Conservation (phyloP, 257 asterid genomes). For the Knoxia roxburghii region DNA sequence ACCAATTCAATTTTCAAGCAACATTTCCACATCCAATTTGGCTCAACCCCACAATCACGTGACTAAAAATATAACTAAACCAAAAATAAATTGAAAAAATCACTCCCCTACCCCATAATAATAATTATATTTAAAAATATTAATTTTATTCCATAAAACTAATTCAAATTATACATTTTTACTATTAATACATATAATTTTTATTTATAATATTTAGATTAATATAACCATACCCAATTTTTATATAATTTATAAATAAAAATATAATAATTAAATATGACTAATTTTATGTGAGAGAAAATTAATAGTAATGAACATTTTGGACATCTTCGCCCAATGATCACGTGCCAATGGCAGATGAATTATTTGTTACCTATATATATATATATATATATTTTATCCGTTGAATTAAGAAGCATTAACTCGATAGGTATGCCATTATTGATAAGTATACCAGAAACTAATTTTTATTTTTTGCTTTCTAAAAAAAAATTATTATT, state of each 20-base stretch:
- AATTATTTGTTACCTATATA: conserved; percentile 26
- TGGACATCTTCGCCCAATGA: conserved; percentile 26
- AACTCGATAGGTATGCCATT: conserved; percentile 39
- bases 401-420: conserved; percentile 32
- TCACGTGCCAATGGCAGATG: conserved; percentile 61
- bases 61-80: conserved; percentile 5
- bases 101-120: too few relatives aligned
- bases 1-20: background rate
- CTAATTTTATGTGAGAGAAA: too few relatives aligned
- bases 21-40: background rate
- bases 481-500: too few relatives aligned
- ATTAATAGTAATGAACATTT: conserved; percentile 8
- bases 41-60: conserved; percentile 17
- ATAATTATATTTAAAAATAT: too few relatives aligned
- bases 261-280: too few relatives aligned
- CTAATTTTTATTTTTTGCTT: background rate
- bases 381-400: background rate
- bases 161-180: too few relatives aligned
- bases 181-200: too few relatives aligned
- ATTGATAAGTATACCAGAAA: conserved; percentile 28
- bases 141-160: too few relatives aligned
- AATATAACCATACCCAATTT: too few relatives aligned
- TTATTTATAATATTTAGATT: too few relatives aligned
- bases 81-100: background rate
- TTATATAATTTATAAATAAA: too few relatives aligned